Conservation (phyloP, 1,284 basidiomycete genomes). For the Trametes sp. region DNA sequence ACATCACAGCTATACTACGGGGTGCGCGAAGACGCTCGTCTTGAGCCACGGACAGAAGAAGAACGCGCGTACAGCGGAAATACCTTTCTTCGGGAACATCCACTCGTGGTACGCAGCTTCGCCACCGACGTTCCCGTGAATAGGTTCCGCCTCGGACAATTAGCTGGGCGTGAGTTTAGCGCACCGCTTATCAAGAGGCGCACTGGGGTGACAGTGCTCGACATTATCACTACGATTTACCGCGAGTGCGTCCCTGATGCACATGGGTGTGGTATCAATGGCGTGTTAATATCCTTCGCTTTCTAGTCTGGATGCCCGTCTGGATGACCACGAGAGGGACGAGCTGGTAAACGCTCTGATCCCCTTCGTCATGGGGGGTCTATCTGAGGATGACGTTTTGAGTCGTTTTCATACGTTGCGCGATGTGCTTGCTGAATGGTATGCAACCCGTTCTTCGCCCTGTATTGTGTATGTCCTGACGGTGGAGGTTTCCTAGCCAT, state of each 20-base stretch:
- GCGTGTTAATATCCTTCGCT: neutral
- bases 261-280: neutral
- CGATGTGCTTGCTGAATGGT: neutral
- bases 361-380: neutral
- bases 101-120: neutral
- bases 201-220: conserved; percentile 1
- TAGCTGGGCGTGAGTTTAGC: neutral
- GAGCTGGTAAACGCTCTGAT: neutral
- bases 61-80: neutral
- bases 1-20: neutral
- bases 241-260: neutral
- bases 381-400: neutral
- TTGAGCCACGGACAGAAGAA: conserved; percentile 40
- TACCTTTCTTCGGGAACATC: neutral
- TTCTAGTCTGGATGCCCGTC: neutral
- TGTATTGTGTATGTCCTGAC: neutral
- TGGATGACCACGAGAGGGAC: neutral
- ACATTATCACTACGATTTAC: neutral
- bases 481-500: neutral
- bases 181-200: neutral
- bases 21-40: neutral
- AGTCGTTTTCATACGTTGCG: neutral
- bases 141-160: neutral
- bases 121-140: neutral
- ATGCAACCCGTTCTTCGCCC: neutral